A percentile compares a stretch with the other conserved stretches of the same genome.
phyloP scores from a whole-genome alignment of 1,284 basidiomycete genomes.

The Ganoderma boninense region DNA sequence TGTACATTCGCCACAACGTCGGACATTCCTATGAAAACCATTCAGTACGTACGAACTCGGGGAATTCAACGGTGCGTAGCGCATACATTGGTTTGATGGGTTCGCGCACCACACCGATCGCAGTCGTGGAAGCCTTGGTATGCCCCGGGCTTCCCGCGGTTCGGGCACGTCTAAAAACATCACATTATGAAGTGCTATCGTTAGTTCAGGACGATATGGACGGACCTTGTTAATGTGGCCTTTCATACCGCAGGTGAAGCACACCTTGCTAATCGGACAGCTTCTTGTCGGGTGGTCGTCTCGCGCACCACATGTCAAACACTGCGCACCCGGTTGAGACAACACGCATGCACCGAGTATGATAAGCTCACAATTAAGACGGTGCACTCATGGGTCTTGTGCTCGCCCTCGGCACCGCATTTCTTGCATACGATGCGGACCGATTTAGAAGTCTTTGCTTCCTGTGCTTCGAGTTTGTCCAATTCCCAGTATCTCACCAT shows the following conservation, averaged over 20 bases:
- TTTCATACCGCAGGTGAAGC: conserved; percentile 87
- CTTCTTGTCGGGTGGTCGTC: conserved; percentile 86
- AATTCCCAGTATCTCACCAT: conserved; percentile 70
- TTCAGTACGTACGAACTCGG: not conserved
- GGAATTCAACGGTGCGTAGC: not conserved
- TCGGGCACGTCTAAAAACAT: conserved; percentile 75
- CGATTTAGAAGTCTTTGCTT: conserved; percentile 46
- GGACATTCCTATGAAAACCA: conserved; percentile 77
- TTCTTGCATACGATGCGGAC: conserved; percentile 70
- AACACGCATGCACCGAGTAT: conserved; percentile 12
- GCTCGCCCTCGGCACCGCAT: conserved; percentile 75
- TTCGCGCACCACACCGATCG: conserved; percentile 75
- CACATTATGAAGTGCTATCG: not conserved
- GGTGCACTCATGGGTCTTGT: conserved; percentile 70
- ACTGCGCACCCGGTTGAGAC: conserved; percentile 55
- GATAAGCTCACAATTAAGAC: conserved; percentile 66
- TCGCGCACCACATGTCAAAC: conserved; percentile 86
- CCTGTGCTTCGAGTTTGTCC: conserved; percentile 44
- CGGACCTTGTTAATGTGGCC: conserved; percentile 82
- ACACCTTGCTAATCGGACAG: conserved; percentile 87
- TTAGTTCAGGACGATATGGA: not conserved
- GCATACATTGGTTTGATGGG: conserved; percentile 77
- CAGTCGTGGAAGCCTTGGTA: conserved; percentile 61
- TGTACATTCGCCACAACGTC: conserved; percentile 88
- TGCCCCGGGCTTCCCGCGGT: conserved; percentile 51